Base-by-base conservation (phyloP, 1,284 basidiomycete species). In the Marasmius oreades region DNA sequence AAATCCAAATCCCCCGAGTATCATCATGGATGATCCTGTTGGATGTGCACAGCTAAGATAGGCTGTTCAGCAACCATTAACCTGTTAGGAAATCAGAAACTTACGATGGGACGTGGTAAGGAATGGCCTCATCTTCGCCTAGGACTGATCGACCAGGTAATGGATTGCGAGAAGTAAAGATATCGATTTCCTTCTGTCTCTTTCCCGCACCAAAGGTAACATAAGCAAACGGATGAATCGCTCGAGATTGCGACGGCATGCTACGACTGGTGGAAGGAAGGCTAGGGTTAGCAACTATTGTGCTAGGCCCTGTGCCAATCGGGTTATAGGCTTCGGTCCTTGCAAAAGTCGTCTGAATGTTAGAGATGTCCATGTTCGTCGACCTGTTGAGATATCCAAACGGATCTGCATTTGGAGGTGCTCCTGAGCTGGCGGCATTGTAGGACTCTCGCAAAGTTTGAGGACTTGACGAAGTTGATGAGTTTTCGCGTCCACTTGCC, bases 1-100 rank as follows among this genome's bases (percentile, higher is more conserved):
- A 72, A 95, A 96, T 1, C 94, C 93, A 65, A 95, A 96, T 0
- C 94, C 94, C 12, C 90, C 92, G 2, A 92, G 81, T 58, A 95
- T 73, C 87, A 94, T 91, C 53, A 92, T 85, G 10, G 88, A 86
- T 43, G 92, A 88, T 16, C 90, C 90, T 2, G 82, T 85, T 1
- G 88, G 88, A 62, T 90, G 88, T 23, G 88, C 88, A 26, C 87
- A 78, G 59, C 88, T 90, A 55, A 45, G 47, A 58, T 39, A 46
- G 43, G 51, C 36, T 26, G 57, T 56, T 56, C 39, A 60, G 61
- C 53, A 61, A 47, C 51, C 42, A 43, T 24, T 28, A 56, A 45
- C 52, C 47, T 46, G 55, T 45, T 50, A 61, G 53, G 58, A 56
- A 23, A 51, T 42, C 24, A 42, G 12, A 23, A 20, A 75, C 85